Conservation (phyloP, 371 early-diverging fungal species). For the Lichtheimia ramosa region DNA sequence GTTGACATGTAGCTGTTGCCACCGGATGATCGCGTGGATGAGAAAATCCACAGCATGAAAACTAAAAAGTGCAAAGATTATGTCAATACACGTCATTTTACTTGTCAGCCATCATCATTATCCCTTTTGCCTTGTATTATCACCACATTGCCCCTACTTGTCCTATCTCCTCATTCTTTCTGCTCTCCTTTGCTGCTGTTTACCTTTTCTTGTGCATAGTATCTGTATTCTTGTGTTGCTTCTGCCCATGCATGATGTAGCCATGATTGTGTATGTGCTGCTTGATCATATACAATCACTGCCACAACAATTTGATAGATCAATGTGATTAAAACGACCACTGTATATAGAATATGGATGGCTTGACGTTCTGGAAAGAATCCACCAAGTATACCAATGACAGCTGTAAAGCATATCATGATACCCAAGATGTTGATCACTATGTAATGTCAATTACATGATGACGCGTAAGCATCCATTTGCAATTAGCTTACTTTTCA, state of each 20-base stretch:
- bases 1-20: conserved; percentile 21
- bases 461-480: background rate
- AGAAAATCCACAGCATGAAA: conserved; percentile 40
- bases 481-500: conserved; percentile 30
- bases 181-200: background rate
- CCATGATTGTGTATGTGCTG: conserved; percentile 34
- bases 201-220: conserved; percentile 39
- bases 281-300: conserved; percentile 38
- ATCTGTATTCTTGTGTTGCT: conserved; percentile 25
- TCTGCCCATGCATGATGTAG: conserved; percentile 30
- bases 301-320: conserved; percentile 34
- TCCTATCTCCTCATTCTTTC: background rate
- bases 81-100: too few relatives aligned
- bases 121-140: background rate
- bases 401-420: conserved; percentile 35
- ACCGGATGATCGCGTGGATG: conserved; percentile 29
- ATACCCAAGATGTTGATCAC: conserved; percentile 44
- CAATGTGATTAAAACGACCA: conserved; percentile 30
- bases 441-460: conserved; percentile 8
- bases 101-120: background rate
- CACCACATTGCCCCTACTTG: background rate
- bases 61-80: conserved; percentile 8
- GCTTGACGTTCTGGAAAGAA: conserved; percentile 28
- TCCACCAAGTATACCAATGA: conserved; percentile 34
- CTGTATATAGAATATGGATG: conserved; percentile 35